A percentile compares a stretch with the other conserved stretches of the same genome.
Evolutionary conservation across 192 early-diverging fungal genomes (phyloP).

Genomic region (Coemansia sp.): DNA sequence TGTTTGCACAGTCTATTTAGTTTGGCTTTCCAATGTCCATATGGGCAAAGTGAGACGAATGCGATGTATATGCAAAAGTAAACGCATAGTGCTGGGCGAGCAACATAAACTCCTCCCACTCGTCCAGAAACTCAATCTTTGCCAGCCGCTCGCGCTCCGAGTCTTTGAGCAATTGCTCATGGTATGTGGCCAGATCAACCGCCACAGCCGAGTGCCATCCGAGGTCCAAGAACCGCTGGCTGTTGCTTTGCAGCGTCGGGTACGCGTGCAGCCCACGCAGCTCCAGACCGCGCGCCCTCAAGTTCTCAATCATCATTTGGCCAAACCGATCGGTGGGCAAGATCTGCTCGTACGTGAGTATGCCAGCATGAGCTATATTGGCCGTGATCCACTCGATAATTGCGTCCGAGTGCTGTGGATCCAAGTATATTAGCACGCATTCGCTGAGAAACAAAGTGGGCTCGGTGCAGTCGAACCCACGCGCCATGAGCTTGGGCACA

Average conservation of each 20-base stretch:
- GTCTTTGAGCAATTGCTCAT: conserved; percentile 16
- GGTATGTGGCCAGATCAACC: conserved; percentile 56
- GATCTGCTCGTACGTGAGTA: conserved; percentile 92
- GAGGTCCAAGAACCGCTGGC: conserved; percentile 60
- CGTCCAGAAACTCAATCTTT: conserved; percentile 82
- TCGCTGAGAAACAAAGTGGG: conserved; percentile 93
- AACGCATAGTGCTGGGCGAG: conserved; percentile 86
- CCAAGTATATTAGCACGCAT: conserved; percentile 90
- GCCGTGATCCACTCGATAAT: conserved; percentile 74
- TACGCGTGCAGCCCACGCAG: conserved; percentile 74
- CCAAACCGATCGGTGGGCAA: conserved; percentile 89
- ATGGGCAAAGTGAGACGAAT: conserved; percentile 10
- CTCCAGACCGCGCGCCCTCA: conserved; percentile 74
- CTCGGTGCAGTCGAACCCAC: conserved; percentile 44
- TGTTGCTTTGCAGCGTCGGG: conserved; percentile 71
- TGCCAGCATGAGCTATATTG: conserved; percentile 52
- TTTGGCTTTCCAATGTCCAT: conserved; percentile 2
- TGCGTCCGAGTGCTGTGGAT: conserved; percentile 60
- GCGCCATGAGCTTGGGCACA: conserved; percentile 58
- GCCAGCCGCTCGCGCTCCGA: conserved; percentile 59
- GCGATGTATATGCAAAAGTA: conserved; percentile 61
- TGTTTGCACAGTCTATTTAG: no score
- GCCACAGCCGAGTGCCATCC: conserved; percentile 64
- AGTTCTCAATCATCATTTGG: conserved; percentile 84
- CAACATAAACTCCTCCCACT: conserved; percentile 88